Percentiles rank a stretch among this genome's conserved stretches.
These are phyloP conservation scores for Bremia lactucae DNA, from an alignment of 352 stramenopile genomes.

Conservation along the genomic window DNA sequence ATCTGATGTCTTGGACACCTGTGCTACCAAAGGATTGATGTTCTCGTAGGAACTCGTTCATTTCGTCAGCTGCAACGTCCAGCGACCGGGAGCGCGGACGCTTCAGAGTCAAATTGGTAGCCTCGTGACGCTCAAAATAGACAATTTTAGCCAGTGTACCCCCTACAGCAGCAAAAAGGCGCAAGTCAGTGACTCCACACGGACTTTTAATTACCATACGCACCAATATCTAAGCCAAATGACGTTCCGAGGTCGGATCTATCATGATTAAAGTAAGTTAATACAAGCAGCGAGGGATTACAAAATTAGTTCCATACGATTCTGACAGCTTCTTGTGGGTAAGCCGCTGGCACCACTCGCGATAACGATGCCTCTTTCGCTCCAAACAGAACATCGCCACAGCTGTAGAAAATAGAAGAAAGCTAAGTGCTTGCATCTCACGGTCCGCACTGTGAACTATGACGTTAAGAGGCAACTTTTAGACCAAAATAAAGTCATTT, in stretches of 20 bases:
- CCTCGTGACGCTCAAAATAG: slow-evolving; percentile 86
- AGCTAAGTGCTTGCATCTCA: too few relatives aligned
- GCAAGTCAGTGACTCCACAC: neutral
- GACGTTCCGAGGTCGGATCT: slow-evolving; percentile 78
- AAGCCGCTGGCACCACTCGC: too few relatives aligned
- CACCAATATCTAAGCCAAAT: slow-evolving; percentile 80
- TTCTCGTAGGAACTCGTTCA: slow-evolving; percentile 81
- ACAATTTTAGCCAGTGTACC: slow-evolving; percentile 92
- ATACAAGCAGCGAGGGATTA: too few relatives aligned
- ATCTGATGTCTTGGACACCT: slow-evolving; percentile 82
- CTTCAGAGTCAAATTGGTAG: slow-evolving; percentile 34
- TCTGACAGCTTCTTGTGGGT: too few relatives aligned
- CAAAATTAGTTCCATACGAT: too few relatives aligned
- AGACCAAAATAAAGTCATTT: too few relatives aligned
- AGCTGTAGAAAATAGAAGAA: too few relatives aligned
- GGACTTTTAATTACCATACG: neutral
- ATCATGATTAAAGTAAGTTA: too few relatives aligned
- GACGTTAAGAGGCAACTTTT: too few relatives aligned
- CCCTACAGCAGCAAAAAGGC: slow-evolving; percentile 28
- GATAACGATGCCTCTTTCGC: too few relatives aligned
- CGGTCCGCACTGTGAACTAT: too few relatives aligned
- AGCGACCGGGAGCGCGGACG: slow-evolving; percentile 62
- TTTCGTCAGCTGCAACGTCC: slow-evolving; percentile 66
- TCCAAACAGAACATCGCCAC: too few relatives aligned
- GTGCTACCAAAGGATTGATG: slow-evolving; percentile 67